Conservation (phyloP, 495 filamentous ascomycete genomes). For the Amniculicola lignicola region DNA sequence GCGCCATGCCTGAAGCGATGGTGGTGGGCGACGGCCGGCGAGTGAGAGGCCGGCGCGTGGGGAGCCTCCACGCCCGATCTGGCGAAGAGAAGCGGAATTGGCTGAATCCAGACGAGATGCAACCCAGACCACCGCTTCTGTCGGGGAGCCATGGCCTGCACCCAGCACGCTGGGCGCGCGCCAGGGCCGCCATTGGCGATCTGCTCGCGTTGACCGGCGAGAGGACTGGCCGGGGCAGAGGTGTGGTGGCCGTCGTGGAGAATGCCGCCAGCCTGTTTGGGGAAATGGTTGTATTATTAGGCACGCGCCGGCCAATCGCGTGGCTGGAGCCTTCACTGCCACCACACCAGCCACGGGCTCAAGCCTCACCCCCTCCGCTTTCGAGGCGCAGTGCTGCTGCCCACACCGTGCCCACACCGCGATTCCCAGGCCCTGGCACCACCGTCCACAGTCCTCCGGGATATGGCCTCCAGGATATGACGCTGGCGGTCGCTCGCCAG, state of each 20-base stretch:
- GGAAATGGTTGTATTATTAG: too few relatives aligned
- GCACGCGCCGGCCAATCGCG: too few relatives aligned
- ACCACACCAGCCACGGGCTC: too few relatives aligned
- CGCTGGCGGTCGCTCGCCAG: conserved; percentile 3
- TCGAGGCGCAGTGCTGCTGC: too few relatives aligned
- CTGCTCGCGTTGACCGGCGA: conserved; percentile 3
- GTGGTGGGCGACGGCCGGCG: conserved; percentile 7
- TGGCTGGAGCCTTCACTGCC: too few relatives aligned
- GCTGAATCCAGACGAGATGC: conserved; percentile 24
- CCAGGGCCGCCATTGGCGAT: neutral
- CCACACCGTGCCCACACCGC: conserved; percentile 29
- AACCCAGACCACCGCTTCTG: conserved; percentile 7
- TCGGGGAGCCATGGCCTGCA: conserved; percentile 1
- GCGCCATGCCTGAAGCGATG: neutral
- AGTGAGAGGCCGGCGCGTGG: conserved; percentile 15
- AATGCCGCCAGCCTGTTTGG: neutral
- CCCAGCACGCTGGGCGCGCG: conserved; percentile 2
- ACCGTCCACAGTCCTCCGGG: too few relatives aligned
- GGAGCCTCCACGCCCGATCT: conserved; percentile 20
- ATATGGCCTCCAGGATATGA: too few relatives aligned
- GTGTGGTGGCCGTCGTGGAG: conserved; percentile 1
- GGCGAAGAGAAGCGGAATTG: conserved; percentile 25
- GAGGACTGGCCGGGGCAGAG: neutral
- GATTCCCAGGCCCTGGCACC: neutral
- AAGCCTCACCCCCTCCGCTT: too few relatives aligned